A percentile compares a stretch with the other conserved stretches of the same genome.
phyloP scores from a whole-genome alignment of 2,329 filamentous ascomycete genomes.

The Diaporthe humulicola region DNA sequence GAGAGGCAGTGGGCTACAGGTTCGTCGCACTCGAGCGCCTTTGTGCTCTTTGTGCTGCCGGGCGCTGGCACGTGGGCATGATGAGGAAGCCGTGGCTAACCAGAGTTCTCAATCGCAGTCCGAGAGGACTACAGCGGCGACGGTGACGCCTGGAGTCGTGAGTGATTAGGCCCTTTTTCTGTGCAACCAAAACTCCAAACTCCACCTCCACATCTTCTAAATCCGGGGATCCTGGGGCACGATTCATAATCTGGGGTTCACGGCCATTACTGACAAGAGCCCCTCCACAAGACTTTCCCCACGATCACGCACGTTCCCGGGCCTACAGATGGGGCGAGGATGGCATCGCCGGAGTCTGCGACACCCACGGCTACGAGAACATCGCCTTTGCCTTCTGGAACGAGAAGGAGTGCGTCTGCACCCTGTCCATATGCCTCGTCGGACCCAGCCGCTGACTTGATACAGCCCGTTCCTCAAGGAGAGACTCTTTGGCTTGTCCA shows the following conservation, averaged over 20 bases:
- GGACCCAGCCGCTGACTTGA: constrained; percentile 53
- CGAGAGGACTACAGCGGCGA: constrained; percentile 92
- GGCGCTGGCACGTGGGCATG: not conserved
- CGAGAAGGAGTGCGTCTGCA: constrained; percentile 81
- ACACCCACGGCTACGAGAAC: constrained; percentile 91
- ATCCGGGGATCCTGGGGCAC: constrained; percentile 35
- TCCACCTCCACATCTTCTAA: constrained; percentile 39
- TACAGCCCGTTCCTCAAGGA: constrained; percentile 91
- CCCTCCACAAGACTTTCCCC: constrained; percentile 80
- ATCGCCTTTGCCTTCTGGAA: constrained; percentile 99
- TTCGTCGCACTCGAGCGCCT: constrained; percentile 55
- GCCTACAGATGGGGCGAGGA: constrained; percentile 97
- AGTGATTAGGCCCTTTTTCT: constrained; percentile 58
- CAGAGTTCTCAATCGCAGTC: constrained; percentile 64
- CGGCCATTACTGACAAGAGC: constrained; percentile 37
- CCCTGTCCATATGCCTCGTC: constrained; percentile 35
- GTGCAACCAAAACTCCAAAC: constrained; percentile 25
- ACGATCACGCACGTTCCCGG: constrained; percentile 90
- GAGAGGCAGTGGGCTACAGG: constrained; percentile 97
- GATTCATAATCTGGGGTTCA: constrained; percentile 45
- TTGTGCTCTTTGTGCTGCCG: constrained; percentile 37
- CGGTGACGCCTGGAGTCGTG: constrained; percentile 96
- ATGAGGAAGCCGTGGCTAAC: constrained; percentile 17
- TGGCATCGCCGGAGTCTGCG: constrained; percentile 93
- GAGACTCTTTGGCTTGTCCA: constrained; percentile 92